Evolutionary conservation across 2,329 filamentous ascomycete species (phyloP).

Genomic region (Cryphonectria carpinicola): DNA sequence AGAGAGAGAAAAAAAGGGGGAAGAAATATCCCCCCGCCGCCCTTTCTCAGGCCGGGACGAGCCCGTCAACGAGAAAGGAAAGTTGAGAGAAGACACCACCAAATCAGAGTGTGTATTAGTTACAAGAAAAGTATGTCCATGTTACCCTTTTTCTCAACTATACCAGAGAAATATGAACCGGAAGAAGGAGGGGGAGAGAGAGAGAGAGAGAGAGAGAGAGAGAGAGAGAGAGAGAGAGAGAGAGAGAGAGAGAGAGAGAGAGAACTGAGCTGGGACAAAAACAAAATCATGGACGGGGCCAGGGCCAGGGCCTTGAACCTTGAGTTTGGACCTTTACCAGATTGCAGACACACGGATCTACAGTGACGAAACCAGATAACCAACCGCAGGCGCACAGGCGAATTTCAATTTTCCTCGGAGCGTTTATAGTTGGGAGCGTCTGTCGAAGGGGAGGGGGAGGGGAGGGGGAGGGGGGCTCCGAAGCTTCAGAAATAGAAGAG

Average conservation of each 20-base stretch:
- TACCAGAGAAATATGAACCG: background rate
- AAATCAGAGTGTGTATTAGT: background rate
- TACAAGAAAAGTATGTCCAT: background rate
- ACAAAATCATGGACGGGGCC: background rate
- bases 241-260: no score
- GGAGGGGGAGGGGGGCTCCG: constrained; percentile 2
- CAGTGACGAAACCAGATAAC: background rate
- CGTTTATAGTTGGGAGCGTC: constrained; percentile 13
- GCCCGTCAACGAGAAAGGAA: background rate
- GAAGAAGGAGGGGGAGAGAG: background rate
- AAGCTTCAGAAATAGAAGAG: constrained; percentile 11
- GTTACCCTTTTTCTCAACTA: background rate
- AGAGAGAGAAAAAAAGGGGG: background rate
- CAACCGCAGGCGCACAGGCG: background rate
- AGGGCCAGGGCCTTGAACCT: background rate
- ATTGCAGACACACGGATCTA: background rate
- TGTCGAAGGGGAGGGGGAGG: background rate
- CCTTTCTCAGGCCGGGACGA: no score
- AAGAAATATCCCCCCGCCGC: no score
- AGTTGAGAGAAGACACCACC: background rate
- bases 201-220: background rate
- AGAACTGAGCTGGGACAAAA: background rate
- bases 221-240: background rate
- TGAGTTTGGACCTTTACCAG: background rate
- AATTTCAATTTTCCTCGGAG: constrained; percentile 19